These are phyloP conservation scores for Hypoxylon sp. DNA, from an alignment of 2,329 filamentous ascomycete species.

Conservation along the genomic window DNA sequence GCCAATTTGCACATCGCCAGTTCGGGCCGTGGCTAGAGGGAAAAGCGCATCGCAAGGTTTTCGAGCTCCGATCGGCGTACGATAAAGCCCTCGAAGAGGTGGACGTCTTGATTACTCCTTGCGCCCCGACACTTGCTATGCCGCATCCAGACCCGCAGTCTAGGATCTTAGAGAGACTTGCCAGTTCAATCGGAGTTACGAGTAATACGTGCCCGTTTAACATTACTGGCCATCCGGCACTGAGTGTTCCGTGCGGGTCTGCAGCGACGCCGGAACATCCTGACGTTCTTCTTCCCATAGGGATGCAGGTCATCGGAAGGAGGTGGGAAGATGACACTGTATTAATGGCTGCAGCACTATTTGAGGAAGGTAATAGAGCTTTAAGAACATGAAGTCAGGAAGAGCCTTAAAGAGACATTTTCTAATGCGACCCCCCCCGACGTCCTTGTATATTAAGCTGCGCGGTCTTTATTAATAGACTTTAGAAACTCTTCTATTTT, in stretches of 20 bases:
- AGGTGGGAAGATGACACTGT: constrained; percentile 47
- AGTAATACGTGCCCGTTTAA: constrained; percentile 62
- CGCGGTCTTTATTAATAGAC: background rate
- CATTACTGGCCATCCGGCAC: constrained; percentile 61
- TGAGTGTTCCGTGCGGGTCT: constrained; percentile 58
- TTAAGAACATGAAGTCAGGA: constrained; percentile 10
- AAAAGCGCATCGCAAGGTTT: constrained; percentile 61
- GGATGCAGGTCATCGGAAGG: constrained; percentile 50
- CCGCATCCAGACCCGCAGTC: constrained; percentile 49
- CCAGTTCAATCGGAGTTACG: constrained; percentile 58
- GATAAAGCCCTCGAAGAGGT: constrained; percentile 58
- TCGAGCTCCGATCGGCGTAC: constrained; percentile 60
- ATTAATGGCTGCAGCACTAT: constrained; percentile 43
- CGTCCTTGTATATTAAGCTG: no score
- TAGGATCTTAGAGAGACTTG: constrained; percentile 56
- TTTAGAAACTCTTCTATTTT: constrained; percentile 48
- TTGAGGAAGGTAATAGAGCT: constrained; percentile 40
- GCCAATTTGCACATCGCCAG: constrained; percentile 46
- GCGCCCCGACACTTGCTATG: constrained; percentile 59
- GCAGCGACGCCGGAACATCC: constrained; percentile 14
- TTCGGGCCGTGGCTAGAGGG: constrained; percentile 51
- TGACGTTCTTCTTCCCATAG: constrained; percentile 44
- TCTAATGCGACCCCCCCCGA: no score
- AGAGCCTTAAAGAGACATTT: no score
- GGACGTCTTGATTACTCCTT: constrained; percentile 63